phyloP scores from a whole-genome alignment of 2,329 filamentous ascomycete species.

The Colletotrichum sp. region DNA sequence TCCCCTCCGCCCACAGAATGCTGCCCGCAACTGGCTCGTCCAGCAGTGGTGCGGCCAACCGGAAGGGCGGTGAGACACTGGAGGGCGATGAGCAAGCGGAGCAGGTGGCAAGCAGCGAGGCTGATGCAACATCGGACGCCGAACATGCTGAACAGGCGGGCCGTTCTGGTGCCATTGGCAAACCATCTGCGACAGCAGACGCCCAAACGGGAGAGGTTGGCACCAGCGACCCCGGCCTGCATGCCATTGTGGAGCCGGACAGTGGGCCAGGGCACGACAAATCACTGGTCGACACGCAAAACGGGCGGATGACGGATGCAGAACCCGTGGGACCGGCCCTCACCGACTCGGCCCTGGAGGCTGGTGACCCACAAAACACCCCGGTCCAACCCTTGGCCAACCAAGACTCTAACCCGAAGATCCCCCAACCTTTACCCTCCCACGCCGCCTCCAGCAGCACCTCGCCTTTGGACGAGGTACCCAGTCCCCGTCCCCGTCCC shows the following conservation, averaged over 20 bases:
- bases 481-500: neutral
- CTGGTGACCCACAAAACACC: slow-evolving; percentile 16
- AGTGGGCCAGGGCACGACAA: slow-evolving; percentile 3
- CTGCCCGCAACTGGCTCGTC: neutral
- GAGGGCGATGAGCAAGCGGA: neutral
- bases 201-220: slow-evolving; percentile 8
- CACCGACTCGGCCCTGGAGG: slow-evolving; percentile 23
- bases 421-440: slow-evolving; percentile 14
- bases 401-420: slow-evolving; percentile 21
- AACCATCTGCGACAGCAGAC: neutral
- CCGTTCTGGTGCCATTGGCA: slow-evolving; percentile 7
- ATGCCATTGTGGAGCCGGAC: slow-evolving; percentile 14
- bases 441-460: neutral
- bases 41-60: neutral
- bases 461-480: neutral
- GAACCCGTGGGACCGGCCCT: slow-evolving; percentile 21
- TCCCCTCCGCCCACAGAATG: neutral
- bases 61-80: slow-evolving; percentile 18
- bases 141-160: slow-evolving; percentile 8
- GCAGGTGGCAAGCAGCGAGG: slow-evolving; percentile 7
- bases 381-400: slow-evolving; percentile 19
- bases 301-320: slow-evolving; percentile 20
- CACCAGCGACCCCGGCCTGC: slow-evolving; percentile 4
- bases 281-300: slow-evolving; percentile 21
- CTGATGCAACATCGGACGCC: slow-evolving; percentile 10